Evolutionary conservation across 345 rosid species (phyloP), one percentile per base, ranked within the genome.

Genomic region (Toxicodendron radicans): DNA sequence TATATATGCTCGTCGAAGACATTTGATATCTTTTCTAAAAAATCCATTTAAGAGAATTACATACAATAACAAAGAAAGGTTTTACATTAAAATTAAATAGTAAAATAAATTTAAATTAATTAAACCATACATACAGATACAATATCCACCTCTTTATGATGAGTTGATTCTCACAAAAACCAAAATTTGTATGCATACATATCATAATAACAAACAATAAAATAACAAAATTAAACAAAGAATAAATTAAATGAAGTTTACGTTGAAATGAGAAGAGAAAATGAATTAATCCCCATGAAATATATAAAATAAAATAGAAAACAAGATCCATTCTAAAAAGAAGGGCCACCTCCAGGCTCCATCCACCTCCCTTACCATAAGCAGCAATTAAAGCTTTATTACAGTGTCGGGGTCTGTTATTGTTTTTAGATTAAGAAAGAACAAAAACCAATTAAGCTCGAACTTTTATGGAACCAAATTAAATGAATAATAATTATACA

Each of bases 281-380:
- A n/a, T 13, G 9, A 17, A 16, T 16, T 16, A 73, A 72, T 62
- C 58, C 72, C 70, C 32, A 60, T 68, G 73, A 41, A 71, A 54
- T 30, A n/a, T n/a, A 60, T 27, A 58, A 45, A 33, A 32, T 54
- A 49, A 41, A 63, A 43, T 64, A 77, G 54, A 48, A 21, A 64
- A 66, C 56, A 70, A 80, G 82, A 84, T 85, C 80, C 66, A 45
- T 66, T 76, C 75, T 80, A 45, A 84, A 85, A 85, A 83, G 85
- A 72, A 21, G 88, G 80, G 85, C 88, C 45, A 12, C 58, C 35
- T 61, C 66, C 58, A n/a, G n/a, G n/a, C 43, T 7, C 9, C 58
- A 27, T 57, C 65, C 58, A 46, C 17, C 52, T 48, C 17, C 52
- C 54, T 13, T 5, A 16, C 18, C 16, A 16, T 18, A 51, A 6